Percentiles rank a stretch among this genome's conserved stretches.
These are phyloP conservation scores for Xylaria palmicola DNA, from an alignment of 495 filamentous ascomycete genomes.

Conservation along the genomic window DNA sequence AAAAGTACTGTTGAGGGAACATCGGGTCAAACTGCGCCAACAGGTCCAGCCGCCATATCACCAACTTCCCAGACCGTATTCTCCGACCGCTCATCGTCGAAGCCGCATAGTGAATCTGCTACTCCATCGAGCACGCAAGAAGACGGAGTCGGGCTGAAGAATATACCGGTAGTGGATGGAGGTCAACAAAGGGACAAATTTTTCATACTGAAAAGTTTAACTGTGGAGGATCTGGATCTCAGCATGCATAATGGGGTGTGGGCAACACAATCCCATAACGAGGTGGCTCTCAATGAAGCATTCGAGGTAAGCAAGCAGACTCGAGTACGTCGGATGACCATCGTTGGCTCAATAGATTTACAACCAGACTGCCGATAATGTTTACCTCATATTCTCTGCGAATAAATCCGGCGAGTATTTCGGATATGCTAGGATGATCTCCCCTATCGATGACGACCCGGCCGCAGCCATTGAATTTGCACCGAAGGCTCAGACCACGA, in stretches of 20 bases:
- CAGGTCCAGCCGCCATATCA: conserved; percentile 49
- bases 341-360: conserved; percentile 13
- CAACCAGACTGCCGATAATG: conserved; percentile 70
- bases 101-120: conserved; percentile 15
- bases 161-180: conserved; percentile 12
- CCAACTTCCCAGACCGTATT: conserved; percentile 23
- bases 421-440: conserved; percentile 91
- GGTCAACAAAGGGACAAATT: conserved; percentile 63
- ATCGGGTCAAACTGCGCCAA: conserved; percentile 49
- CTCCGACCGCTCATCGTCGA: conserved; percentile 20
- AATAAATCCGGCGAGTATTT: conserved; percentile 99
- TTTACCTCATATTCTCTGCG: conserved; percentile 95
- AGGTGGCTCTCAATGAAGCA: conserved; percentile 76
- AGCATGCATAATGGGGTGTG: conserved; percentile 85
- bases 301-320: conserved; percentile 63
- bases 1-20: conserved; percentile 58
- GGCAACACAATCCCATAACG: conserved; percentile 96
- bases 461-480: conserved; percentile 65
- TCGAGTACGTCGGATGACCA: background rate
- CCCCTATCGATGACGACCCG: conserved; percentile 75
- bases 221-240: conserved; percentile 89
- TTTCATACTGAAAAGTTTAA: conserved; percentile 93
- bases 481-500: conserved; percentile 55
- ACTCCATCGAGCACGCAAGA: conserved; percentile 21
- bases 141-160: conserved; percentile 13